Percentiles rank a stretch among this genome's conserved stretches.
Evolutionary conservation across 768 basidiomycete species (phyloP).

Genomic region (Auriculariales sp.): DNA sequence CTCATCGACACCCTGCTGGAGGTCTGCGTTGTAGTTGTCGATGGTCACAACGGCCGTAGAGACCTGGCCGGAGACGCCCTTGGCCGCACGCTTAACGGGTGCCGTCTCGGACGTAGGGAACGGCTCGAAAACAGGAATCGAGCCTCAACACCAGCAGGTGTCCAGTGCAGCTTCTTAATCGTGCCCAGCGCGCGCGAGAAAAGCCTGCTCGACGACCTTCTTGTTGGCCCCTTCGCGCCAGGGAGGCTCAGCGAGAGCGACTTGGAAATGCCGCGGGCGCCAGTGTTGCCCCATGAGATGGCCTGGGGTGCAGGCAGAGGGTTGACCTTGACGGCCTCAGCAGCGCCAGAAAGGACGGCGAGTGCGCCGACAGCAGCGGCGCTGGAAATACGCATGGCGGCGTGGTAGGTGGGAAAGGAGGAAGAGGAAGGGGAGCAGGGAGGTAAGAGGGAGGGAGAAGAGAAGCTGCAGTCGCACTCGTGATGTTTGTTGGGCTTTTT

Average conservation of each 20-base stretch:
- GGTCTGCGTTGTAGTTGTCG: not conserved
- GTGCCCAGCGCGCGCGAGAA: not conserved
- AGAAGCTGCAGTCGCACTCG: too few relatives aligned
- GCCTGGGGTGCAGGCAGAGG: not conserved
- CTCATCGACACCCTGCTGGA: not conserved
- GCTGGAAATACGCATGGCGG: not conserved
- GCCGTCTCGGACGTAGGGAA: not conserved
- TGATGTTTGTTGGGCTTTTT: too few relatives aligned
- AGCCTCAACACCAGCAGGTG: not conserved
- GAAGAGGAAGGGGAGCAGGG: not conserved
- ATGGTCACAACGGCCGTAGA: not conserved
- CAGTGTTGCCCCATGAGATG: not conserved
- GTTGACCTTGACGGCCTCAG: not conserved
- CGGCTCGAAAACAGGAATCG: not conserved
- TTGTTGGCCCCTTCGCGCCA: not conserved
- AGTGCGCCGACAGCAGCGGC: not conserved
- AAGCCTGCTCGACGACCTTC: not conserved
- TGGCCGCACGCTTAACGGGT: not conserved
- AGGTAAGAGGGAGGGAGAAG: too few relatives aligned
- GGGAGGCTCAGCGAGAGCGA: not conserved
- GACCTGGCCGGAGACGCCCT: not conserved
- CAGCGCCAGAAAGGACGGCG: not conserved
- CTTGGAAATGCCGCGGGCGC: not conserved
- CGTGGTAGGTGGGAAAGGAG: not conserved
- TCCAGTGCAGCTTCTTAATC: not conserved